Evolutionary conservation across 768 basidiomycete species (phyloP).

Genomic region (Suillus bovinus): DNA sequence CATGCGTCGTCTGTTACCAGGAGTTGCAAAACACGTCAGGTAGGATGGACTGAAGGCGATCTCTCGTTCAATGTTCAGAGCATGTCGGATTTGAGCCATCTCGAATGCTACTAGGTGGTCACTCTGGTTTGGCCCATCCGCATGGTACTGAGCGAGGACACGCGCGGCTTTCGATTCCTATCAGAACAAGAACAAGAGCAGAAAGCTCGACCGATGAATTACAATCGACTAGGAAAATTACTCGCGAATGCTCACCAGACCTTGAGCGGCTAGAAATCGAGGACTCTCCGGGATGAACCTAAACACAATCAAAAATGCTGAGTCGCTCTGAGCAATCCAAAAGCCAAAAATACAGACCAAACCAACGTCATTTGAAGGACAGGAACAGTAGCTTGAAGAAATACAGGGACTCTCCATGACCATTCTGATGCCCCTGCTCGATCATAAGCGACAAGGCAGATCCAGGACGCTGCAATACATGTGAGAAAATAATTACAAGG

Average conservation of each 20-base stretch:
- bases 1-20: constrained; percentile 71
- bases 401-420: constrained; percentile 68
- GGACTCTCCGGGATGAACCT: constrained; percentile 73
- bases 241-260: constrained; percentile 41
- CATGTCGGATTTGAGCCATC: constrained; percentile 70
- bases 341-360: constrained; percentile 39
- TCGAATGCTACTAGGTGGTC: constrained; percentile 55
- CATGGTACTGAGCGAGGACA: constrained; percentile 73
- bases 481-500: not conserved
- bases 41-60: constrained; percentile 50
- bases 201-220: not conserved
- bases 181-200: not conserved
- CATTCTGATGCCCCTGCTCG: constrained; percentile 40
- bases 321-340: not conserved
- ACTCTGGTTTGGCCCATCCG: constrained; percentile 54
- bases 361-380: constrained; percentile 54
- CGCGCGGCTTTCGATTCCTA: constrained; percentile 59
- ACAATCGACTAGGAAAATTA: not conserved
- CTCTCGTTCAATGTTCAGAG: constrained; percentile 62
- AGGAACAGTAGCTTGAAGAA: constrained; percentile 61
- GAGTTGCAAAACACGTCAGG: constrained; percentile 53
- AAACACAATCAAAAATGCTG: constrained; percentile 3
- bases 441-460: constrained; percentile 44
- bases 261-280: constrained; percentile 63
- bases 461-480: constrained; percentile 42